Evolutionary conservation across 768 basidiomycete genomes (phyloP).

Genomic region (Rhizopogon rudus): DNA sequence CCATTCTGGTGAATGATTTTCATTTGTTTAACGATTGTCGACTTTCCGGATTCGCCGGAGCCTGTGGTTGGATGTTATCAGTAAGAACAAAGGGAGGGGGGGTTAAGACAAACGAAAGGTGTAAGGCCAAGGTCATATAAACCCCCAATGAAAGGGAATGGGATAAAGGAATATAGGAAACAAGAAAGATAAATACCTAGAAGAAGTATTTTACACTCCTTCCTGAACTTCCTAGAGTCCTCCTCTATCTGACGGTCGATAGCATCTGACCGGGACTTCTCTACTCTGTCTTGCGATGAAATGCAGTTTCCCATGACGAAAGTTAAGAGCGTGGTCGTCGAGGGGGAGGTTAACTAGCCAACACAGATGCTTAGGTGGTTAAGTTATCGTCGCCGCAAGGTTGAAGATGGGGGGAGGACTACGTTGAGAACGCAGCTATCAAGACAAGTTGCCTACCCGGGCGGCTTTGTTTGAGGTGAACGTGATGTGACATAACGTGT

Average conservation of each 20-base stretch:
- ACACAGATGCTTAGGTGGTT: background rate
- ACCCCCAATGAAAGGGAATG: background rate
- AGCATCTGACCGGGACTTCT: slow-evolving; percentile 58
- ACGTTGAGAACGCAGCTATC: slow-evolving; percentile 19
- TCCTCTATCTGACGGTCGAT: slow-evolving; percentile 87
- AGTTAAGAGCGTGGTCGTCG: background rate
- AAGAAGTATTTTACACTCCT: slow-evolving; percentile 89
- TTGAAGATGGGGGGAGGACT: slow-evolving; percentile 5
- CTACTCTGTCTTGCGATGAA: slow-evolving; percentile 52
- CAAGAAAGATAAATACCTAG: slow-evolving; percentile 52
- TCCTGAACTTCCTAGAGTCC: slow-evolving; percentile 73
- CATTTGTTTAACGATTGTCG: slow-evolving; percentile 98
- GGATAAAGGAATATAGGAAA: slow-evolving; percentile 14
- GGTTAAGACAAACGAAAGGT: background rate
- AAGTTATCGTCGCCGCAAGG: no score
- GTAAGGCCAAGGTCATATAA: background rate
- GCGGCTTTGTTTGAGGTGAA: background rate
- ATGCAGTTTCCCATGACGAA: slow-evolving; percentile 64
- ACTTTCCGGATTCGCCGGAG: slow-evolving; percentile 93
- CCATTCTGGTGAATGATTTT: slow-evolving; percentile 96
- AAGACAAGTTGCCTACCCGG: slow-evolving; percentile 1
- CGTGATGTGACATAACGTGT: slow-evolving; percentile 7
- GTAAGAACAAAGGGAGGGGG: background rate
- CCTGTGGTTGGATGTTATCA: slow-evolving; percentile 40
- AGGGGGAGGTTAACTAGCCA: background rate